Percentiles rank a stretch among this genome's conserved stretches.
These are phyloP conservation scores for Medicago truncatula DNA, from an alignment of 306 rosid species.

Conservation along the genomic window DNA sequence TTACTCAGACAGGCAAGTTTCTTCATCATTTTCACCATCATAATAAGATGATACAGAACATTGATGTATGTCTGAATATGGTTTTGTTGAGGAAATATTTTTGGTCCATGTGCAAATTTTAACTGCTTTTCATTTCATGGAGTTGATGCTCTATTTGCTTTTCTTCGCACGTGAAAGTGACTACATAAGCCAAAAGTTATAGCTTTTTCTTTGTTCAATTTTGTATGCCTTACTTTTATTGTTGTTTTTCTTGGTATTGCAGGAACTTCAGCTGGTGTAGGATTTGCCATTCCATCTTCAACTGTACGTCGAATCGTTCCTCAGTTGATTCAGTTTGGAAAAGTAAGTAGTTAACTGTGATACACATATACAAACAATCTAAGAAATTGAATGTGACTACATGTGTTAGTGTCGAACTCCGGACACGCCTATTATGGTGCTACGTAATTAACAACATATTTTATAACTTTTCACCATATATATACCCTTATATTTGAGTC, in stretches of 20 bases:
- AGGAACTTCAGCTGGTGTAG: conserved; percentile 99
- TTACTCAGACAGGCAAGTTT: conserved; percentile 81
- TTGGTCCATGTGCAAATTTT: background rate
- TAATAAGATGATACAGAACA: conserved; percentile 8
- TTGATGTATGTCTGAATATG: conserved; percentile 13
- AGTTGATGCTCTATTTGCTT: conserved; percentile 29
- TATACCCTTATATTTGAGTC: conserved; percentile 6
- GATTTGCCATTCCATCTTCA: conserved; percentile 95
- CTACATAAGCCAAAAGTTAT: conserved; percentile 27
- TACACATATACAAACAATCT: background rate
- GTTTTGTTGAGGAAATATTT: conserved; percentile 21
- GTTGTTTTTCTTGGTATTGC: conserved; percentile 39
- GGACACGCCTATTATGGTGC: too few relatives aligned
- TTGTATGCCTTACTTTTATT: background rate
- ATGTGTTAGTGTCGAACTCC: too few relatives aligned
- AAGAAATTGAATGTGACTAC: too few relatives aligned
- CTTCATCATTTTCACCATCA: conserved; percentile 1
- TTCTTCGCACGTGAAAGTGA: conserved; percentile 17
- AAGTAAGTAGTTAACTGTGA: conserved; percentile 48
- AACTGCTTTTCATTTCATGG: background rate
- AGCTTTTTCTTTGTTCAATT: background rate
- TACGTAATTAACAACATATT: background rate
- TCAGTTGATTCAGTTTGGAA: conserved; percentile 87
- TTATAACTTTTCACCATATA: conserved; percentile 10
- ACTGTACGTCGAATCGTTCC: conserved; percentile 82